phyloP scores from a whole-genome alignment of 2,329 filamentous ascomycete genomes.

The Xylariaceae sp. region DNA sequence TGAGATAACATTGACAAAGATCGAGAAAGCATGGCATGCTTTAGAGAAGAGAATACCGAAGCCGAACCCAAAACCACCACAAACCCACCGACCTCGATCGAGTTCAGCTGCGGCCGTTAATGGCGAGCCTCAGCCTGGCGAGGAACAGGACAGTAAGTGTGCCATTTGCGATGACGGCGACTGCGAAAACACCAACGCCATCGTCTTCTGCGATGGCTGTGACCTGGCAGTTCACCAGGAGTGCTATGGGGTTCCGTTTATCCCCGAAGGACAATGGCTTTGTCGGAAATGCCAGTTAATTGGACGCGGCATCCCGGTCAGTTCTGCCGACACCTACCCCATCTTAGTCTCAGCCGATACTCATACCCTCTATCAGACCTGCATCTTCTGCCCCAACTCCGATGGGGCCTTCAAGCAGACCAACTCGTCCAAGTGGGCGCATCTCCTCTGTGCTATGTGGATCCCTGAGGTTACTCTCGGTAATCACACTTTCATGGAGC shows the following conservation, averaged over 20 bases:
- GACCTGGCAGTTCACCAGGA: conserved; percentile 97
- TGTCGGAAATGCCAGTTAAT: conserved; percentile 96
- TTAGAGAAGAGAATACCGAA: conserved; percentile 96
- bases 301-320: conserved; percentile 80
- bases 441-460: conserved; percentile 96
- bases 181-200: conserved; percentile 98
- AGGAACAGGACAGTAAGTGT: conserved; percentile 96
- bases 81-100: conserved; percentile 87
- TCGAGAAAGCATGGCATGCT: conserved; percentile 97
- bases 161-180: conserved; percentile 99
- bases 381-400: conserved; percentile 97
- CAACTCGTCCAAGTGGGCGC: conserved; percentile 92
- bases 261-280: conserved; percentile 96
- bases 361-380: conserved; percentile 54
- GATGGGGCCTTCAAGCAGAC: conserved; percentile 99
- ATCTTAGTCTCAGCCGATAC: conserved; percentile 8
- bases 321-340: conserved; percentile 30
- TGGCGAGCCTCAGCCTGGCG: conserved; percentile 79
- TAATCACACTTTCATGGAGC: conserved; percentile 97
- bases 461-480: conserved; percentile 95
- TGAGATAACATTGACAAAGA: conserved; percentile 97
- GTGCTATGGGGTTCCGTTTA: conserved; percentile 97
- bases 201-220: conserved; percentile 97
- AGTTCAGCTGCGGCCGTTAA: conserved; percentile 95
- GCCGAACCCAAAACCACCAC: conserved; percentile 90